Base-by-base conservation (phyloP, 306 rosid genomes). In the Cicer pinnatifidum region DNA sequence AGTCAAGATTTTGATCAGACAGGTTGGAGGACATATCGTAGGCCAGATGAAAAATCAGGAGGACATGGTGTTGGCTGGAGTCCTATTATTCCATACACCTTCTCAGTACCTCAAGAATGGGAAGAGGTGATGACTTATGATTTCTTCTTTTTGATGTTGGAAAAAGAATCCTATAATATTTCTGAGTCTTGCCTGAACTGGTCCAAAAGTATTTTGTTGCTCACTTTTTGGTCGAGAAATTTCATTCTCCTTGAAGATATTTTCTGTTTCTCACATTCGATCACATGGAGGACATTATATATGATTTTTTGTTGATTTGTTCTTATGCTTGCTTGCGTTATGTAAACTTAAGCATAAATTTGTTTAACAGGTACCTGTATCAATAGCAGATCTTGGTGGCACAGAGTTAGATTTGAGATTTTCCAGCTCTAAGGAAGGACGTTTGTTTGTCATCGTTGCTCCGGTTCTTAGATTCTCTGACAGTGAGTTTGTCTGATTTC, bases 51-150 rank as follows among this genome's bases (percentile, higher is more conserved):
- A 73, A 94, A 94, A 78, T 94, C 99, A 2, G 99, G 99, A 77
- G 99, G 99, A 77, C 96, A 94, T 70, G 99, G 99, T 35, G 97
- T 94, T 67, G 99, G 99, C 72, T 94, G 99, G 99, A 94, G 99
- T 85, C 99, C 99, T 60, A 94, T 94, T 68, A 94, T 94, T 68
- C 99, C 99, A 57, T 94, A 94, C 60, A 37, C 52, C 58, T 94
- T 94, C 84, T 75, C 82, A 43, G 99, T 94, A 67, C 97, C 97
- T 50, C 87, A 85, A 82, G 96, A 82, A 65, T 94, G 99, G 99
- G 93, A 87, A 68, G 99, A 94, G 97, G 99, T 94, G 67, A 77
- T 56, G 17, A 53, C 23, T 20, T 19, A 16, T 17, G 28, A 66
- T 56, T 40, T 67, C 45, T 74, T 51, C 20, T 73, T 67, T 37